phyloP scores from a whole-genome alignment of 768 basidiomycete genomes.

The Pisolithus sp. region DNA sequence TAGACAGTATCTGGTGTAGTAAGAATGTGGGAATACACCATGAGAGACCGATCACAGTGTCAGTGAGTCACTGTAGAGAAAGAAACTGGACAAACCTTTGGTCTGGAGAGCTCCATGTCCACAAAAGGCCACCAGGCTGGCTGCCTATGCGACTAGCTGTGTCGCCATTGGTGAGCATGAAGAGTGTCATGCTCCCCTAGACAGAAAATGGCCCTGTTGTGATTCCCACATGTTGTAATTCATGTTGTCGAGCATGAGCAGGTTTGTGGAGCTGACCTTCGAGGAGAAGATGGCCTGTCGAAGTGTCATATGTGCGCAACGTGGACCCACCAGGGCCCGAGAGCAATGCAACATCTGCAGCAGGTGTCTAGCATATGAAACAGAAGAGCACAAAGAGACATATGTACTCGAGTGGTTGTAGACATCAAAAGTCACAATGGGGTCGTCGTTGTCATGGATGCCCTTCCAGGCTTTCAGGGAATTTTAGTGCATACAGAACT shows the following conservation, averaged over 20 bases:
- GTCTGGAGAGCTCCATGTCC: constrained; percentile 71
- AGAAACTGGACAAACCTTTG: constrained; percentile 43
- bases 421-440: constrained; percentile 61
- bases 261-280: constrained; percentile 58
- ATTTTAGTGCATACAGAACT: neutral
- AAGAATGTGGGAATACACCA: too few species aligned
- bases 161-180: constrained; percentile 56
- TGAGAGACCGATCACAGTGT: neutral
- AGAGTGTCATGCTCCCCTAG: constrained; percentile 32
- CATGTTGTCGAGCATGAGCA: constrained; percentile 35
- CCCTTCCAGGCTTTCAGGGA: constrained; percentile 67
- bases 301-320: constrained; percentile 59
- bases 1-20: too few species aligned
- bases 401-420: too few species aligned
- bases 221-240: constrained; percentile 52
- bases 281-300: constrained; percentile 55
- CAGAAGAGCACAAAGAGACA: too few species aligned
- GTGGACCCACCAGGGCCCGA: too few species aligned
- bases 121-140: constrained; percentile 47
- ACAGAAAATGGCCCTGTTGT: constrained; percentile 27
- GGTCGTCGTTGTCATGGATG: constrained; percentile 63
- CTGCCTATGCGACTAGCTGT: constrained; percentile 45
- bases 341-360: too few species aligned
- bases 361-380: too few species aligned
- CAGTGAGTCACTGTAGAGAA: constrained; percentile 1